Conservation (phyloP, 2,329 filamentous ascomycete genomes). For the Bipolaris victoriae region DNA sequence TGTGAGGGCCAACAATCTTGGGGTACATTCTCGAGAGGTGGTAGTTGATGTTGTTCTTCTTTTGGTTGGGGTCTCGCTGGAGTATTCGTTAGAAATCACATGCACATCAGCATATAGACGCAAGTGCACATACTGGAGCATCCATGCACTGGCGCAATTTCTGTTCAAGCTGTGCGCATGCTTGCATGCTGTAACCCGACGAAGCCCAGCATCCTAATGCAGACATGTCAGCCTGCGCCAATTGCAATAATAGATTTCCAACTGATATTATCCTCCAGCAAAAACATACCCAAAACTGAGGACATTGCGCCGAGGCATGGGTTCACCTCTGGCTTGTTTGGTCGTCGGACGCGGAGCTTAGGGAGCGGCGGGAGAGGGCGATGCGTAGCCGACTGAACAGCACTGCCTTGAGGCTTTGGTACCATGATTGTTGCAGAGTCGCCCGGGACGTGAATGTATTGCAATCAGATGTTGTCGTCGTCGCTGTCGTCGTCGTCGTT, state of each 20-base stretch:
- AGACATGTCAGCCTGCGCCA: constrained; percentile 25
- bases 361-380: constrained; percentile 64
- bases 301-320: constrained; percentile 71
- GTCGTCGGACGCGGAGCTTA: constrained; percentile 68
- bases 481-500: constrained; percentile 1
- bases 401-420: constrained; percentile 43
- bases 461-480: constrained; percentile 3
- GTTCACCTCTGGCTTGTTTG: constrained; percentile 67
- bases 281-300: constrained; percentile 65
- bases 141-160: constrained; percentile 78
- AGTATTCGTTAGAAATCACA: constrained; percentile 14
- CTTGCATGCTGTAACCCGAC: constrained; percentile 69
- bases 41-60: constrained; percentile 88
- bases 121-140: constrained; percentile 63
- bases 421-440: constrained; percentile 38
- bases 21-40: constrained; percentile 80
- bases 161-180: constrained; percentile 65
- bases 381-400: constrained; percentile 47
- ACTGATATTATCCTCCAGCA: not conserved
- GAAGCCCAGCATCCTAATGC: constrained; percentile 81
- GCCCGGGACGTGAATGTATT: not conserved
- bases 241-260: not conserved
- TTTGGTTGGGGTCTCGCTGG: constrained; percentile 62
- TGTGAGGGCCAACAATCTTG: constrained; percentile 72
- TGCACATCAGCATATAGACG: not conserved